Base-by-base conservation (phyloP, 163 green algal genomes). In the Scenedesmus sp. region DNA sequence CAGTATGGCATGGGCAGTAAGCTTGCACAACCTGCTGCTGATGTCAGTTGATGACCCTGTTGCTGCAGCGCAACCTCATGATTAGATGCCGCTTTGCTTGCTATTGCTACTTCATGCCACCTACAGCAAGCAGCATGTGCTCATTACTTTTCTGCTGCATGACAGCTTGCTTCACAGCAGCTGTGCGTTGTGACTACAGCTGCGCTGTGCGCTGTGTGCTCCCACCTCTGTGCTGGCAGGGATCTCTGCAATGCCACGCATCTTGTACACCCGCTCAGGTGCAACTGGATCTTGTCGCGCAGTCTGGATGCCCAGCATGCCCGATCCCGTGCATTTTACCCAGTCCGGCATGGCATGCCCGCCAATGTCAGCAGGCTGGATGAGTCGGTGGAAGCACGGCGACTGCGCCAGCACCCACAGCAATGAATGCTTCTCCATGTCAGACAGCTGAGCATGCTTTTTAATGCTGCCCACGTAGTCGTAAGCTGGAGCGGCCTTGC, bases 401-500 rank as follows among this genome's bases (percentile, higher is more conserved):
- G 78, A 59, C 87, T 91, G 87, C 49, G 56, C 78, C 72, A 91
- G 49, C 51, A 91, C 37, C 87, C 87, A 87, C 24, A 87, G 87
- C 53, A 91, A 33, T 20, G 73, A 91, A 5, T 91, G 86, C 73
- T 87, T 86, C 59, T 91, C 86, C 51, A 82, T n/a, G 2, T 86
- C 33, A 35, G 33, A 61, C 15, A 91, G 76, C 53, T 91, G 76
- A 22, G 73, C 76, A 18, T 91, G 86, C 16, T 86, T 85, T 35
- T 49, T 80, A 10, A 91, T 83, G 85, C 85, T 90, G 68, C 85
- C 85, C 26, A 51, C 85, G 43, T 76, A 83, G 68, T 90, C 68
- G 44, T 84, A 90, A 16, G 73, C 73, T 76, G 65, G 65, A 20
- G 65, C 65, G 24, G 65, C 65, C 30, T 76, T 76, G 30, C 65